phyloP scores from a whole-genome alignment of 2,329 filamentous ascomycete genomes.

The Claviceps humidiphila region DNA sequence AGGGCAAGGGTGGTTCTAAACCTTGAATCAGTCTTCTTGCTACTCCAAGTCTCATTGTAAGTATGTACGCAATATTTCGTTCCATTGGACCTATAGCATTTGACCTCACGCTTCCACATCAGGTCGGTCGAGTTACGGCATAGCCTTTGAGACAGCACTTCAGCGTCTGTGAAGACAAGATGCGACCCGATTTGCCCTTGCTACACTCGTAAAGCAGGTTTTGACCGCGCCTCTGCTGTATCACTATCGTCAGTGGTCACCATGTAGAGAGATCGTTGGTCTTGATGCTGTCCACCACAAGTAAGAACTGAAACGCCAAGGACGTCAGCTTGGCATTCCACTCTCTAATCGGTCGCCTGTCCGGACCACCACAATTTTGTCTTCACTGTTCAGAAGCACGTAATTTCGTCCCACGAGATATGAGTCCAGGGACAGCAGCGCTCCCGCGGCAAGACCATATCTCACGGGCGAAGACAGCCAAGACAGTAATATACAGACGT shows the following conservation, averaged over 20 bases:
- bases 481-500: too few species aligned
- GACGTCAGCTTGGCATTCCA: not conserved
- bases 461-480: too few species aligned
- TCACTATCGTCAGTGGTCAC: not conserved
- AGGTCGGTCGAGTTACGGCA: not conserved
- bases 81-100: not conserved
- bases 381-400: not conserved
- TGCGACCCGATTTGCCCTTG: not conserved
- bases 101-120: not conserved
- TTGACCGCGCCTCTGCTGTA: not conserved
- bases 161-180: not conserved
- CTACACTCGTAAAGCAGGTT: not conserved
- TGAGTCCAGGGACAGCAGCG: not conserved
- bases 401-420: not conserved
- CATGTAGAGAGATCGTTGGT: not conserved
- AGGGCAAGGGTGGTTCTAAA: not conserved
- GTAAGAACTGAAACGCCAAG: not conserved
- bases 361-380: too few species aligned
- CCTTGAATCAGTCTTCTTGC: not conserved
- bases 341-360: not conserved
- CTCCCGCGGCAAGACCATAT: not conserved
- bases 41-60: not conserved
- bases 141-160: not conserved
- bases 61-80: not conserved
- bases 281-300: not conserved